These are phyloP conservation scores for Clonostachys solani DNA, from an alignment of 2,329 filamentous ascomycete genomes.

Conservation along the genomic window DNA sequence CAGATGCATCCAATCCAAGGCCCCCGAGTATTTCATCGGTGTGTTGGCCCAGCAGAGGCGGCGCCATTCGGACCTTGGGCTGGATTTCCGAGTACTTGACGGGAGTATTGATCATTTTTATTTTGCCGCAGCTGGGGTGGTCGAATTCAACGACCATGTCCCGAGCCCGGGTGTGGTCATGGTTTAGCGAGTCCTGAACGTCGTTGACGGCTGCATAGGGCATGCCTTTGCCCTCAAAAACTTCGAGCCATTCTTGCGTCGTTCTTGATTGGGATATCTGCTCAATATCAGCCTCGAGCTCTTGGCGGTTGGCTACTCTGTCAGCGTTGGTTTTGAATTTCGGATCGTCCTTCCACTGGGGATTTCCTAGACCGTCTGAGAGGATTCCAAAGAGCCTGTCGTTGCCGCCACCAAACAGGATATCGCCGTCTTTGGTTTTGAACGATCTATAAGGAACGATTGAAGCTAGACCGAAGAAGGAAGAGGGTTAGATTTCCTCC, in stretches of 20 bases:
- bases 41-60: slow-evolving; percentile 83
- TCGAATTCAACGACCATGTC: slow-evolving; percentile 88
- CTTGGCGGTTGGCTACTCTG: slow-evolving; percentile 66
- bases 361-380: slow-evolving; percentile 52
- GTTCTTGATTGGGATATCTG: slow-evolving; percentile 69
- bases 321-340: slow-evolving; percentile 58
- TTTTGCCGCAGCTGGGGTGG: slow-evolving; percentile 75
- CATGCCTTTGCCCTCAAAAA: slow-evolving; percentile 88
- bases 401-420: slow-evolving; percentile 70
- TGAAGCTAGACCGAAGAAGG: slow-evolving; percentile 56
- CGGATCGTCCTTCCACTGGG: slow-evolving; percentile 56
- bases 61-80: slow-evolving; percentile 71
- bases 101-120: slow-evolving; percentile 90
- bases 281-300: slow-evolving; percentile 78
- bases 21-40: slow-evolving; percentile 71
- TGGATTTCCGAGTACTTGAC: slow-evolving; percentile 87
- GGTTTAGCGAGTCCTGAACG: slow-evolving; percentile 76
- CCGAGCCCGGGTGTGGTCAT: slow-evolving; percentile 79
- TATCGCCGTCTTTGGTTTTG: slow-evolving; percentile 65
- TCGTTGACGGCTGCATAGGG: slow-evolving; percentile 94
- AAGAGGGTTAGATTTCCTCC: not conserved
- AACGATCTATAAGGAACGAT: slow-evolving; percentile 95
- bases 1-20: slow-evolving; percentile 52
- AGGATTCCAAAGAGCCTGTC: slow-evolving; percentile 64
- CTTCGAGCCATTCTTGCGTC: slow-evolving; percentile 80